Evolutionary conservation across 768 basidiomycete genomes (phyloP).

Genomic region (Scleroderma bovista): DNA sequence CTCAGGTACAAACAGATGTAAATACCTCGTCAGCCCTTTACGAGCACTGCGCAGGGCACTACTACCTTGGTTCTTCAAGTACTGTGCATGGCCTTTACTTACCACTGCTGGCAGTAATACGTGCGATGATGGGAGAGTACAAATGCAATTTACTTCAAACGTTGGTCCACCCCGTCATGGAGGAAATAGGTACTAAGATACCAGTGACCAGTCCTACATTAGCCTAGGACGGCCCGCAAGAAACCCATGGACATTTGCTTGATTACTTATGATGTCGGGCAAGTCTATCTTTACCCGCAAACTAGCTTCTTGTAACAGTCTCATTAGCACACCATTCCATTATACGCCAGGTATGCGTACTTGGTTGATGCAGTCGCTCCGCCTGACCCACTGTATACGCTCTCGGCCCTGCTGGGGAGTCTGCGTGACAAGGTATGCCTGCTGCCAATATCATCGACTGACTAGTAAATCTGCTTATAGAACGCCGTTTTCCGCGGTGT

Average conservation of each 20-base stretch:
- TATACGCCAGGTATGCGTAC: conserved; percentile 38
- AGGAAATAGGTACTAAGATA: conserved; percentile 6
- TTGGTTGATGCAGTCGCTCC: conserved; percentile 45
- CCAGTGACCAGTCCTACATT: too few species aligned
- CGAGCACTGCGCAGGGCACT: too few species aligned
- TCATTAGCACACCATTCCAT: background rate
- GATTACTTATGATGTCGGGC: conserved; percentile 41
- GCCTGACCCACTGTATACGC: conserved; percentile 26
- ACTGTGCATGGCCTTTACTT: too few species aligned
- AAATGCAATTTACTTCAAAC: background rate
- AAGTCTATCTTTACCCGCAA: conserved; percentile 7
- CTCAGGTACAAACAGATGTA: too few species aligned
- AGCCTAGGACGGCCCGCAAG: conserved; percentile 5
- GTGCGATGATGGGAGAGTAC: background rate
- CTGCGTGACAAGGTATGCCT: conserved; percentile 38
- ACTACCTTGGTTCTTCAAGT: too few species aligned
- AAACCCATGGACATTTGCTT: conserved; percentile 36
- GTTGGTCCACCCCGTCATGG: conserved; percentile 16
- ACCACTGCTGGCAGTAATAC: too few species aligned
- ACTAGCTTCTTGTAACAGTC: background rate
- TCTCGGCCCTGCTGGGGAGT: conserved; percentile 30
- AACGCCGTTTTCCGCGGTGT: conserved; percentile 35
- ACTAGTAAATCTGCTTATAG: conserved; percentile 1
- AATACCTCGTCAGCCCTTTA: too few species aligned
- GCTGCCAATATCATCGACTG: background rate